Conservation (phyloP, 306 rosid genomes). For the Medicago arabica region DNA sequence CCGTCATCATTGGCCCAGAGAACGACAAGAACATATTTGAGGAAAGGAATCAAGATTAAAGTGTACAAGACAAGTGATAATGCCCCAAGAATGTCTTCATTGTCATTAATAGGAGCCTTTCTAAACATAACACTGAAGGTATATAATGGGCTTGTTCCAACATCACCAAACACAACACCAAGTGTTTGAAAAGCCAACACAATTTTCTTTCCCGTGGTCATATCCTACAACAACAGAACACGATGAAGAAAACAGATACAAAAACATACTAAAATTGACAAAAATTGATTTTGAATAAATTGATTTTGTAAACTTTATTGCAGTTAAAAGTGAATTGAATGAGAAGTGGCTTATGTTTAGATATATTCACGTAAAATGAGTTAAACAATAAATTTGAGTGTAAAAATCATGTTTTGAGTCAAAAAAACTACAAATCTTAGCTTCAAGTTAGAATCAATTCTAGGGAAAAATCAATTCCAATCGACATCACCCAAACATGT, state of each 20-base stretch:
- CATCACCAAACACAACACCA: constrained; percentile 99
- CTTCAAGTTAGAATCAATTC: constrained; percentile 2
- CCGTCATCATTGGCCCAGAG: constrained; percentile 98
- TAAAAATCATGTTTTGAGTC: not conserved
- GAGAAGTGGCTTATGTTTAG: not conserved
- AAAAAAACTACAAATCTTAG: not conserved
- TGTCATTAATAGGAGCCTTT: constrained; percentile 83
- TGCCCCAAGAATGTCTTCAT: constrained; percentile 95
- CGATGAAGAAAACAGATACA: constrained; percentile 13
- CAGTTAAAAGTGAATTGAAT: not conserved
- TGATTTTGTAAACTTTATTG: not conserved
- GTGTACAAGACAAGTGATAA: constrained; percentile 90
- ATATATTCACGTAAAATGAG: not conserved
- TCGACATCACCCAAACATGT: not conserved
- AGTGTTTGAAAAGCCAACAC: constrained; percentile 86
- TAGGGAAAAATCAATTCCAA: not conserved
- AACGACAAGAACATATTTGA: constrained; percentile 93
- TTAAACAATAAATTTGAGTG: not conserved
- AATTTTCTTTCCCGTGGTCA: constrained; percentile 70
- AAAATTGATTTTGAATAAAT: not conserved
- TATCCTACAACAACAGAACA: constrained; percentile 63
- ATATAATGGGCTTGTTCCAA: constrained; percentile 97
- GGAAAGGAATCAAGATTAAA: constrained; percentile 85
- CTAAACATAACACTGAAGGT: constrained; percentile 94
- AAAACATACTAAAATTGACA: not conserved